Conservation (phyloP, 1,139 yeast species). For the Williopsis jadinii region DNA sequence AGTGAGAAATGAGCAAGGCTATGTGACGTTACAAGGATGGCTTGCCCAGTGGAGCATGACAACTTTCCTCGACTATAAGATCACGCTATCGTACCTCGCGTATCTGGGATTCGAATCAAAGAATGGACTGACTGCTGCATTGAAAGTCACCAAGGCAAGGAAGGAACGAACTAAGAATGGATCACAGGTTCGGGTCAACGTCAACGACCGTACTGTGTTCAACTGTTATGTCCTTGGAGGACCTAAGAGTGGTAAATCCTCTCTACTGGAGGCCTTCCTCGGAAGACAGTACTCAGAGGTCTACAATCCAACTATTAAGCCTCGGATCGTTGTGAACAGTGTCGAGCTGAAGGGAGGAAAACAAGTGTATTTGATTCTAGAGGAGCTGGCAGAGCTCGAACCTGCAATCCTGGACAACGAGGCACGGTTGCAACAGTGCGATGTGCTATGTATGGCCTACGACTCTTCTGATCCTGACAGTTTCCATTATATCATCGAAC, state of each 20-base stretch:
- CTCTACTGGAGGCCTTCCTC: conserved; percentile 73
- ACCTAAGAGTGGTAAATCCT: conserved; percentile 78
- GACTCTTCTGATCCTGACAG: conserved; percentile 96
- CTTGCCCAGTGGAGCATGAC: conserved; percentile 98
- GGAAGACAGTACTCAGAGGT: conserved; percentile 64
- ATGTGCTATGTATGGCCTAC: conserved; percentile 81
- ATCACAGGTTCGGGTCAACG: conserved; percentile 57
- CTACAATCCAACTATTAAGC: conserved; percentile 78
- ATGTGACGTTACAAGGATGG: conserved; percentile 95
- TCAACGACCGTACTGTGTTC: conserved; percentile 81
- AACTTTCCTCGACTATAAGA: conserved; percentile 74
- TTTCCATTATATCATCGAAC: conserved; percentile 71
- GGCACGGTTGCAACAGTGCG: conserved; percentile 74
- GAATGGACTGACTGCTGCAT: conserved; percentile 40
- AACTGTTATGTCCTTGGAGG: conserved; percentile 86
- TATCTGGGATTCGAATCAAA: conserved; percentile 73
- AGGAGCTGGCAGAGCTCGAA: conserved; percentile 85
- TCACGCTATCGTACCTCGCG: conserved; percentile 82
- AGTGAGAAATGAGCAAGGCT: conserved; percentile 83
- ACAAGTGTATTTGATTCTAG: conserved; percentile 85
- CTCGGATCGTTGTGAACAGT: conserved; percentile 80
- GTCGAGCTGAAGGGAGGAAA: conserved; percentile 95
- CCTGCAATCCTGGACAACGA: conserved; percentile 73
- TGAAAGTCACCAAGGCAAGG: conserved; percentile 78
- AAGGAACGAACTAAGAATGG: conserved; percentile 60